phyloP scores from a whole-genome alignment of 2,329 filamentous ascomycete genomes.

The Exophiala aquamarina region DNA sequence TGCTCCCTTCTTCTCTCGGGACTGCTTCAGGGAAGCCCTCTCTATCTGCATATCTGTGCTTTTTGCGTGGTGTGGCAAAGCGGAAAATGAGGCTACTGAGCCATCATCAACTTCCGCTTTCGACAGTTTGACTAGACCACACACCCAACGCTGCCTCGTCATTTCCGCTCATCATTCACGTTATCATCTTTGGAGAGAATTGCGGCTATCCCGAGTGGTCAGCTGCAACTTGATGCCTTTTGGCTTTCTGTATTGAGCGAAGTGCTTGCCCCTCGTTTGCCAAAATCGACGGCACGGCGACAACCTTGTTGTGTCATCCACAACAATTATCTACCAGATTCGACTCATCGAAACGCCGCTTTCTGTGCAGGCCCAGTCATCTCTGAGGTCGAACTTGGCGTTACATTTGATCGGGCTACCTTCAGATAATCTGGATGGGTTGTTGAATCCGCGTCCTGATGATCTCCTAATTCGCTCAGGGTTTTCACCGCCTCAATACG shows the following conservation, averaged over 20 bases:
- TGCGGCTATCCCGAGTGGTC: no score
- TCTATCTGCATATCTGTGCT: constrained; percentile 11
- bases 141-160: constrained; percentile 15
- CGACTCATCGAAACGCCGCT: neutral
- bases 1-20: no score
- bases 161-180: neutral
- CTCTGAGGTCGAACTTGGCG: neutral
- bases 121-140: constrained; percentile 12
- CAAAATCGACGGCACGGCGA: neutral
- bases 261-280: neutral
- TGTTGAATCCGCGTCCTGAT: neutral
- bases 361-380: neutral
- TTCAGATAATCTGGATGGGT: no score
- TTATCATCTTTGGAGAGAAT: no score
- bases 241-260: neutral
- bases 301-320: neutral
- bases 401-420: no score
- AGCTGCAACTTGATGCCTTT: no score
- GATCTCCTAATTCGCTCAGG: constrained; percentile 10
- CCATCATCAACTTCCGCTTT: constrained; percentile 11
- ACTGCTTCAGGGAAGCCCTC: neutral
- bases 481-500: constrained; percentile 18
- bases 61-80: constrained; percentile 10
- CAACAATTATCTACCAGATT: neutral
- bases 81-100: constrained; percentile 17